Evolutionary conservation across 2,329 filamentous ascomycete species (phyloP), one percentile per base, ranked within the genome.

Genomic region (Akanthomyces muscarius): DNA sequence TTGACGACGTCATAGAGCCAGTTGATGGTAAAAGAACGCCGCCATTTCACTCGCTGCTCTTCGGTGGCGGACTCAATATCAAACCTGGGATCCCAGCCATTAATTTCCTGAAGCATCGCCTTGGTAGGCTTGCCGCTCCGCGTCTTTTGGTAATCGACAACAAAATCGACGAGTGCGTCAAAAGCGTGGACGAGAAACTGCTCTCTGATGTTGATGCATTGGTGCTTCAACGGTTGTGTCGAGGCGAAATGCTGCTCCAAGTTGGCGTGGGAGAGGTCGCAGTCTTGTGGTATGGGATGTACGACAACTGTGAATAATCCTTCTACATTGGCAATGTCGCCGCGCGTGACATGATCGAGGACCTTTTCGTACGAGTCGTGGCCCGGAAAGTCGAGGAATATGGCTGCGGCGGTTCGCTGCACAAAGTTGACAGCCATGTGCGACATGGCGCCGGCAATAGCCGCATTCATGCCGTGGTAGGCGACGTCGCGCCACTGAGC

Each of bases 1-100:
- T 81, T 82, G 66, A 83, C 77, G 6, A 83, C 66, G 61, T 82
- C 79, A 64, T 82, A 83, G 0, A 84, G 74, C 80, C 80, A 82
- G 63, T 78, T 81, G 64, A 83, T 80, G 2, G 77, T 81, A 60
- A 81, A 83, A 0, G 69, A 66, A 1, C 79, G 76, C 7, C 81
- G 78, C 81, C 81, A 84, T 10, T 73, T 69, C 4, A 79, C 45
- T 25, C 77, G 69, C 56, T 82, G 67, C 5, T 76, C 69, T 11
- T 75, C 68, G n/a, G 69, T 79, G 0, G 76, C 76, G 2, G 53
- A 51, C 58, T 70, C 65, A 7, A 82, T 69, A 61, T 81, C 66
- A 14, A 79, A 69, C 1, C 68, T 65, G 7, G 78, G 78, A 58
- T 80, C 68, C 81, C 78, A 83, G 38, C 74, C 65, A 0, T 64